Evolutionary conservation across 441 rosid genomes (phyloP), one percentile per base, ranked within the genome.

Genomic region (Gossypium aridum): DNA sequence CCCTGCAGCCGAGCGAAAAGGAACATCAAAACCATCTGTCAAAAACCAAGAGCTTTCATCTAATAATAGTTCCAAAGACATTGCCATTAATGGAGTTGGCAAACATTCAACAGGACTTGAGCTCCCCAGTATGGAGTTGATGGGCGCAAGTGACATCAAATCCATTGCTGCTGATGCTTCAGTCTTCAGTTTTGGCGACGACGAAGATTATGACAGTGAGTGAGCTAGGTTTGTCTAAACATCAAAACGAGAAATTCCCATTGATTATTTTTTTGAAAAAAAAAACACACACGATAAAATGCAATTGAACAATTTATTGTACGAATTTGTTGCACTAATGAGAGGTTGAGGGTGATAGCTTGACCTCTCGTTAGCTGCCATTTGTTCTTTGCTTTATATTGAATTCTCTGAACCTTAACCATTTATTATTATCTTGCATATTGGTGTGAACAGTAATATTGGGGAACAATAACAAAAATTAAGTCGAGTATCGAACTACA

Each of bases 111-210:
- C 85, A 3, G 63, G 56, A 34, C 61, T 31, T 16, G 79, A 47
- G 34, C 70, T 71, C 1, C 77, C 74, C n/a, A 75, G 78, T 23
- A 10, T 75, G 8, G 69, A 76, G 57, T 84, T 90, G 6, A 72
- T 70, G 1, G 91, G 79, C 6, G 85, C 65, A 57, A 88, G 83
- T 72, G 85, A 91, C 75, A 82, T 91, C 59, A 91, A 88, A 74
- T 88, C 90, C 54, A 92, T 91, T 3, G 96, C 98, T 70, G 95
- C 98, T 22, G 97, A 93, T 61, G 93, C 95, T 45, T 93, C 95
- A 0, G 95, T 93, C 61, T 91, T 91, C 71, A 81, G 82, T 34
- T 91, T 92, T 39, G 96, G 96, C 70, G 93, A 92, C 39, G 94
- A 91, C n/a, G 93, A 87, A 75, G 96, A 92, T 73, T 87, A 76